phyloP scores from a whole-genome alignment of 1,284 basidiomycete species.

The Malassezia yamatoensis region DNA sequence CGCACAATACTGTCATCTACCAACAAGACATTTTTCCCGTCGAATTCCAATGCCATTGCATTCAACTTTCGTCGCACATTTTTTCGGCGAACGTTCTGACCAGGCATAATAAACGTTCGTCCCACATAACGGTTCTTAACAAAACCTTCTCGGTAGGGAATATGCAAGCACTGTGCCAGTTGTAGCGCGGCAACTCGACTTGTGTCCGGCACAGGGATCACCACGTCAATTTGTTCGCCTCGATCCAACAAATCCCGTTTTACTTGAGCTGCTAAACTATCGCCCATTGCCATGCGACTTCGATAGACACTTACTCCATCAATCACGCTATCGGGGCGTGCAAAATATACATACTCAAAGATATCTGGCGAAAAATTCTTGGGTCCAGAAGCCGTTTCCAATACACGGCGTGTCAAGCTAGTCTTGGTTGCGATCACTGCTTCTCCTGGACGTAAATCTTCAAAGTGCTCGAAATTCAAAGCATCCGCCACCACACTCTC shows the following conservation, averaged over 20 bases:
- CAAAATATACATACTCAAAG: slow-evolving; percentile 98
- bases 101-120: slow-evolving; percentile 98
- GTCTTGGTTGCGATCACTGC: slow-evolving; percentile 77
- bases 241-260: slow-evolving; percentile 62
- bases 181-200: slow-evolving; percentile 91
- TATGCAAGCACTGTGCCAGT: slow-evolving; percentile 73
- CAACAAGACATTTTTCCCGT: slow-evolving; percentile 79
- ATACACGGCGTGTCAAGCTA: slow-evolving; percentile 34
- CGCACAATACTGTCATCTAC: slow-evolving; percentile 99
- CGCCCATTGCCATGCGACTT: slow-evolving; percentile 98
- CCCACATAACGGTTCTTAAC: slow-evolving; percentile 98
- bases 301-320: slow-evolving; percentile 96
- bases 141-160: slow-evolving; percentile 97
- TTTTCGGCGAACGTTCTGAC: slow-evolving; percentile 70
- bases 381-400: slow-evolving; percentile 24
- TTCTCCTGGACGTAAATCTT: slow-evolving; percentile 85
- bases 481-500: slow-evolving; percentile 96
- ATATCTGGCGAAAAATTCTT: slow-evolving; percentile 65
- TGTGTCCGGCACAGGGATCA: slow-evolving; percentile 97
- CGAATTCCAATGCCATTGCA: slow-evolving; percentile 98
- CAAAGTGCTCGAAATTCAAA: slow-evolving; percentile 78
- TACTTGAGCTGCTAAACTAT: slow-evolving; percentile 81
- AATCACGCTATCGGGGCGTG: slow-evolving; percentile 90
- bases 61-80: slow-evolving; percentile 94
- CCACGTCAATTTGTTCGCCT: slow-evolving; percentile 55